Percentiles rank a stretch among this genome's conserved stretches.
phyloP scores from a whole-genome alignment of 768 basidiomycete species.

The Mrakia frigida region DNA sequence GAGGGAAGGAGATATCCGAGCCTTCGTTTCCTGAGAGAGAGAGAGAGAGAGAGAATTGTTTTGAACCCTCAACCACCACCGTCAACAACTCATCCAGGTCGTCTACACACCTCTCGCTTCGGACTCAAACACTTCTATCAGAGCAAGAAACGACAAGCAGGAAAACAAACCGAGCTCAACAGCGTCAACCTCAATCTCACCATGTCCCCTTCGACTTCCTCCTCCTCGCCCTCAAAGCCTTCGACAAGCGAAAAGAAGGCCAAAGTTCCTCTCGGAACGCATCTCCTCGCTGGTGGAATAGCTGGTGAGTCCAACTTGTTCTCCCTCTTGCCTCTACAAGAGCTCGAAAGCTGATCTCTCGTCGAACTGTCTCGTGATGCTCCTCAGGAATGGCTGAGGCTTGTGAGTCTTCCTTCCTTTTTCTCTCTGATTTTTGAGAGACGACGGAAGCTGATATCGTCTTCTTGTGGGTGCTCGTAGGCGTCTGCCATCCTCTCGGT shows the following conservation, averaged over 20 bases:
- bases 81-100: no score
- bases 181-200: no score
- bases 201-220: background rate
- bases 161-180: background rate
- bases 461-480: background rate
- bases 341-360: background rate
- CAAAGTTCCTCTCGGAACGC: constrained; percentile 50
- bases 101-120: background rate
- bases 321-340: background rate
- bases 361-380: background rate
- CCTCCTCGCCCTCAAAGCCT: background rate
- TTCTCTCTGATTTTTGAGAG: background rate
- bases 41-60: no score
- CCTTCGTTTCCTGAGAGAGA: no score
- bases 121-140: background rate
- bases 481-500: constrained; percentile 32
- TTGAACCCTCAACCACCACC: no score
- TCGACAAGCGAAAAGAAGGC: constrained; percentile 2
- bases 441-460: background rate
- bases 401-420: constrained; percentile 13
- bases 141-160: background rate
- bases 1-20: no score
- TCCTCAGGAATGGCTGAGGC: constrained; percentile 31
- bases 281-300: constrained; percentile 88
- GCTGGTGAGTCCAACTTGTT: constrained; percentile 49